These are phyloP conservation scores for Stipa capillata DNA, from an alignment of 176 grass and related monocot species.

Conservation along the genomic window DNA sequence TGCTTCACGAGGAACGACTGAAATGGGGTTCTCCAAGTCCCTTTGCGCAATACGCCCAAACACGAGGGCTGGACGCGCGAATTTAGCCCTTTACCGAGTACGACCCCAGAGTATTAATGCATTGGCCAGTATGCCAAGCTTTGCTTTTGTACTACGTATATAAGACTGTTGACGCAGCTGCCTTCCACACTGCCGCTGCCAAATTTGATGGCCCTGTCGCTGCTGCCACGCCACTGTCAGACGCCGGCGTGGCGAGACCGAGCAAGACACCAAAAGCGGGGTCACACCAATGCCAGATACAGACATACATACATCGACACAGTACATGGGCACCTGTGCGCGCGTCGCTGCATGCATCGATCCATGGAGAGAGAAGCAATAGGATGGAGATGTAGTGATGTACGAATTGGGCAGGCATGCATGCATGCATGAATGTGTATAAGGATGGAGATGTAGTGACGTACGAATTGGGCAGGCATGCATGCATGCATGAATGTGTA, in stretches of 20 bases:
- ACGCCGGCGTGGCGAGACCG: not conserved
- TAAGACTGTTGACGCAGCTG: not conserved
- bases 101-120: not conserved
- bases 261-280: not conserved
- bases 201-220: slow-evolving; percentile 19
- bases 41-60: too few species aligned
- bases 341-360: not conserved
- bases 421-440: too few species aligned
- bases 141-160: not conserved
- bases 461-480: too few species aligned
- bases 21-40: too few species aligned
- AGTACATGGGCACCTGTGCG: too few species aligned
- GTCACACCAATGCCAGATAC: not conserved
- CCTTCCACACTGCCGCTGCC: not conserved
- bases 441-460: too few species aligned
- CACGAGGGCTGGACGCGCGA: too few species aligned
- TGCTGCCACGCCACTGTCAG: not conserved
- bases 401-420: too few species aligned
- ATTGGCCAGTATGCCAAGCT: too few species aligned
- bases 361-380: not conserved
- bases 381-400: not conserved
- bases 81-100: not conserved
- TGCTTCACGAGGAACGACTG: too few species aligned
- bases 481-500: not conserved
- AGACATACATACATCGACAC: too few species aligned